A percentile compares a stretch with the other conserved stretches of the same genome.
Conservation (phyloP, 495 filamentous ascomycete species). For the Usnea hakonensis region DNA sequence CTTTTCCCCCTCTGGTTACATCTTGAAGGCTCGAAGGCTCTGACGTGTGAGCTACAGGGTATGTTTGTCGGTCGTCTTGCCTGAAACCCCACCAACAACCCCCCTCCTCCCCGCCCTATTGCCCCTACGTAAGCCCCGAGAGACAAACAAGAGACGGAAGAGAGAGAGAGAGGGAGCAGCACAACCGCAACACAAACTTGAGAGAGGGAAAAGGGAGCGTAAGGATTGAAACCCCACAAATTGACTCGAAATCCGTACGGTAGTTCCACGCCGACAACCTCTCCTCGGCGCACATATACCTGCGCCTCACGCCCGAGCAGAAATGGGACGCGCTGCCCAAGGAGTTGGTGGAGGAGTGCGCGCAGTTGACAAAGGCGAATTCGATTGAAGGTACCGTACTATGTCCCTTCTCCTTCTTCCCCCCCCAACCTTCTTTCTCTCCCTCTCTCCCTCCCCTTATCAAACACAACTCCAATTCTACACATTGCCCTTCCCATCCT, state of each 20-base stretch:
- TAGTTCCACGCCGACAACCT: conserved; percentile 96
- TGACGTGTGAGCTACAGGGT: too few species aligned
- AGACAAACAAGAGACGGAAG: too few species aligned
- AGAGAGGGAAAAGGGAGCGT: background rate
- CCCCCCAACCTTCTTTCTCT: background rate
- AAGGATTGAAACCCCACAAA: too few species aligned
- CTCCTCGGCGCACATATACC: conserved; percentile 91
- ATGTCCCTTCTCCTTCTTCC: background rate
- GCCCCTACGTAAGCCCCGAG: too few species aligned
- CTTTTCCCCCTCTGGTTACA: too few species aligned
- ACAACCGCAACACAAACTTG: too few species aligned
- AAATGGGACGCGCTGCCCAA: conserved; percentile 76
- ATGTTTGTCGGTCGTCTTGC: too few species aligned
- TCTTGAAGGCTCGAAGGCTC: too few species aligned
- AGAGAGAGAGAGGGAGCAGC: too few species aligned
- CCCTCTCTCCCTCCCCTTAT: background rate
- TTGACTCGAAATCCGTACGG: too few species aligned
- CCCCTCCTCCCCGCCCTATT: background rate
- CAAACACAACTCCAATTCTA: too few species aligned
- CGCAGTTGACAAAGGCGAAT: conserved; percentile 94
- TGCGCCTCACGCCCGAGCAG: conserved; percentile 73
- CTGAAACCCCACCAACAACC: background rate
- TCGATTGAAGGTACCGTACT: conserved; percentile 74
- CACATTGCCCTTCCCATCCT: too few species aligned
- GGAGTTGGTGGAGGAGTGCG: conserved; percentile 75